Conservation (phyloP, 2,329 filamentous ascomycete genomes). For the Scortechinia acanthostroma region DNA sequence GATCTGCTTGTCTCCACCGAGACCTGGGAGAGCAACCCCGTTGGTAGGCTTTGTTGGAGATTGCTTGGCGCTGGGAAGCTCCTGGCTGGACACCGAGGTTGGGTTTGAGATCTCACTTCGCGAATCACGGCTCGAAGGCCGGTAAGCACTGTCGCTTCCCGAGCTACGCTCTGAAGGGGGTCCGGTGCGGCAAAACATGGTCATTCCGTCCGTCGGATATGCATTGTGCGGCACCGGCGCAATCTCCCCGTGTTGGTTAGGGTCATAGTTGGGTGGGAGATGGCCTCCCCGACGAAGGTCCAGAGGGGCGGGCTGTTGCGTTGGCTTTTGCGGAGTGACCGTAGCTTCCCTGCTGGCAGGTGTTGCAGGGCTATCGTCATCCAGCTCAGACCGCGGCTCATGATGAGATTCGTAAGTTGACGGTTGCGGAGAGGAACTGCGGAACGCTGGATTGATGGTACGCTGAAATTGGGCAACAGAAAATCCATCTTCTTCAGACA, state of each 20-base stretch:
- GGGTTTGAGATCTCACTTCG: constrained; percentile 79
- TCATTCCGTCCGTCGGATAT: constrained; percentile 93
- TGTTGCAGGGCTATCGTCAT: constrained; percentile 36
- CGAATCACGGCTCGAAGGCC: constrained; percentile 79
- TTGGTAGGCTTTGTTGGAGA: constrained; percentile 63
- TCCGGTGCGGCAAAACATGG: constrained; percentile 82
- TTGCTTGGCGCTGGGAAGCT: constrained; percentile 65
- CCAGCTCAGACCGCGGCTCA: constrained; percentile 71
- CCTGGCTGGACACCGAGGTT: constrained; percentile 81
- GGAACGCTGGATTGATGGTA: constrained; percentile 89
- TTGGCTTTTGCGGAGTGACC: neutral
- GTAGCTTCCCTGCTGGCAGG: neutral
- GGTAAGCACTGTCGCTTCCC: constrained; percentile 43
- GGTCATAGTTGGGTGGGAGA: neutral
- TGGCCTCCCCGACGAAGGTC: neutral
- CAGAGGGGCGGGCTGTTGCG: neutral
- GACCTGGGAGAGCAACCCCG: neutral
- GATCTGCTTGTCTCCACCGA: constrained; percentile 18
- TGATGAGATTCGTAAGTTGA: constrained; percentile 89
- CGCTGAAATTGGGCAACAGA: constrained; percentile 93
- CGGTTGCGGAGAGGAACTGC: constrained; percentile 91
- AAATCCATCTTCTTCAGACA: constrained; percentile 72
- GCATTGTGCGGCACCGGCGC: constrained; percentile 79
- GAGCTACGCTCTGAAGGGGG: constrained; percentile 66
- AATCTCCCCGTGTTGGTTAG: neutral